Evolutionary conservation across 768 basidiomycete species (phyloP), one percentile per base, ranked within the genome.

Genomic region (Suillus fuscotomentosus): DNA sequence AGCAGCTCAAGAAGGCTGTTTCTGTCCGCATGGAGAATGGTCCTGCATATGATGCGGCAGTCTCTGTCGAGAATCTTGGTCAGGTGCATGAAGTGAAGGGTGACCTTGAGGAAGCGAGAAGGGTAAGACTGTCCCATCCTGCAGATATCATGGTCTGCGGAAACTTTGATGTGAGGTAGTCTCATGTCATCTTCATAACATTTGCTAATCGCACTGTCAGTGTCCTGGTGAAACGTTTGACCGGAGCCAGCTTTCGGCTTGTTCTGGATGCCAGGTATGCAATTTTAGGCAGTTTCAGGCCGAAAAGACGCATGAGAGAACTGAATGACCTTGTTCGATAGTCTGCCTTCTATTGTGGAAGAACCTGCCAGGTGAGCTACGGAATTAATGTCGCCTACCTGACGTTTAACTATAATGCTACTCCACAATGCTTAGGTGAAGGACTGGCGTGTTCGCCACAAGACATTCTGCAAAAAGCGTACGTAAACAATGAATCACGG

Each of bases 61-160:
- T 74, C 5, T 75, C 78, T 47, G 67, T 77, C 20, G 79, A 81
- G 64, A 80, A 79, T 62, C 70, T 80, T 15, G 80, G 72, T 1
- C 68, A 72, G 55, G 67, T 80, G 17, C 73, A 75, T 39, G 81
- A 81, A 66, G 69, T 72, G 43, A 68, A 69, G 51, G 79, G 76
- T 9, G 65, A 77, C 61, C 48, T 75, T 67, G 22, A 60, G 17
- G 70, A 70, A 34, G 79, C 79, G 1, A 76, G 71, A 48, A 68
- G 69, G 13, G 73, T 74, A 34, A 70, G 79, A 20, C 63, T 65
- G 36, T 66, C 42, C 27, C 66, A 66, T 55, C 71, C 74, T 62
- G 69, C 67, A 57, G 64, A 70, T 61, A 70, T 75, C 55, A 69
- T 72, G 14, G 64, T 70, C 17, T 79, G 78, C 65, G 66, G 66